Evolutionary conservation across 208 protist species (phyloP).

Genomic region (Endotrypanum monterogeii): DNA sequence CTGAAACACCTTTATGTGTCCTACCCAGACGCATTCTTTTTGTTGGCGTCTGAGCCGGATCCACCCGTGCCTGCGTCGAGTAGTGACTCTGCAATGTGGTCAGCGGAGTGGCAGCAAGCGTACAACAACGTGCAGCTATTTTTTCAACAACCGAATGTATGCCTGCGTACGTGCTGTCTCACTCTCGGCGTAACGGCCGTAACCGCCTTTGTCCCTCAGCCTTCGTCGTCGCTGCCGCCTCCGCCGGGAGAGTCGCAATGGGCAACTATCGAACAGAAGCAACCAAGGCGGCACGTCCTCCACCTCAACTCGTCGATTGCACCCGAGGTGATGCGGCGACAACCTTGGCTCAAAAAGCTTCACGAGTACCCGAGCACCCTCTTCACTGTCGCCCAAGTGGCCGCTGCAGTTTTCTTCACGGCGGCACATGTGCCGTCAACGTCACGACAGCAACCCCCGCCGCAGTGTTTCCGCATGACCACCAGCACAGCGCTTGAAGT

Average conservation of each 20-base stretch:
- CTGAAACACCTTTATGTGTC: no score
- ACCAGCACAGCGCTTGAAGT: conserved; percentile 8
- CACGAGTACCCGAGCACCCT: conserved; percentile 21
- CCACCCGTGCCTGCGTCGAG: no score
- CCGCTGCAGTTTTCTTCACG: conserved; percentile 8
- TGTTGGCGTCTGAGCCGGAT: no score
- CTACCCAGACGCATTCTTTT: no score
- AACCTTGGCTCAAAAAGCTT: conserved; percentile 24
- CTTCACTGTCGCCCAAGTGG: conserved; percentile 10
- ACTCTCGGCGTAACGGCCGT: conserved; percentile 5
- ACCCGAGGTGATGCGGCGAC: conserved; percentile 4
- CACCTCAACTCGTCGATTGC: conserved; percentile 8
- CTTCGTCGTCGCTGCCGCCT: no score
- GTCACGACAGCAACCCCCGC: neutral
- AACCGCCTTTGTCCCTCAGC: neutral
- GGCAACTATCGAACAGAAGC: neutral
- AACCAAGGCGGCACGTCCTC: conserved; percentile 9
- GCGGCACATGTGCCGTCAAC: neutral
- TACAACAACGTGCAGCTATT: no score
- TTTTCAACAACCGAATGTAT: neutral
- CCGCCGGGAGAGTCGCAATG: no score
- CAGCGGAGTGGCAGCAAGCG: no score
- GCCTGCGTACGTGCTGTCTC: conserved; percentile 22
- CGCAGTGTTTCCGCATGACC: conserved; percentile 1
- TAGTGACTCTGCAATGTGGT: no score